These are phyloP conservation scores for Ustilago shanxiensis DNA, from an alignment of 1,284 basidiomycete species.

Conservation along the genomic window DNA sequence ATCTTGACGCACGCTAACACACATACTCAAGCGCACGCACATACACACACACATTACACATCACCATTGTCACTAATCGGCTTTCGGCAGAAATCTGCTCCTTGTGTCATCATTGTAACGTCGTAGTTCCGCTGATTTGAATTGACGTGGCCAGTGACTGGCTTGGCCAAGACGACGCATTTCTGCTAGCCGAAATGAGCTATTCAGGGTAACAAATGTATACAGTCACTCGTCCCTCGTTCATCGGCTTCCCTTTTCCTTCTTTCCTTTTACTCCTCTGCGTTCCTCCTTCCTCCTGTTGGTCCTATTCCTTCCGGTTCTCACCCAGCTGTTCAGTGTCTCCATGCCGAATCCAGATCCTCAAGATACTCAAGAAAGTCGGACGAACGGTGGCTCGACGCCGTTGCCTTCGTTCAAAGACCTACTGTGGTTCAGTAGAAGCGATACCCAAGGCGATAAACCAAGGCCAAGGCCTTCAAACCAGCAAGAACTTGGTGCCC, in stretches of 20 bases:
- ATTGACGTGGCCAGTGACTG: neutral
- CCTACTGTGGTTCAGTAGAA: slow-evolving; percentile 19
- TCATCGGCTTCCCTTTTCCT: neutral
- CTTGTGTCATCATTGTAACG: neutral
- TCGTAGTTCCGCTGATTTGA: neutral
- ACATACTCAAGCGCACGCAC: neutral
- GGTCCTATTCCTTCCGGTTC: neutral
- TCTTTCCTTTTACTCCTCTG: slow-evolving; percentile 1
- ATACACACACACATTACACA: neutral
- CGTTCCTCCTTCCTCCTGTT: neutral
- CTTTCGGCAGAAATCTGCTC: slow-evolving; percentile 8
- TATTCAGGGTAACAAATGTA: neutral
- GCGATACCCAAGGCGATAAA: neutral
- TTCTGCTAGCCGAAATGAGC: neutral
- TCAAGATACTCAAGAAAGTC: neutral
- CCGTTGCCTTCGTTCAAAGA: slow-evolving; percentile 34
- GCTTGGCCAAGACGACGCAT: no score
- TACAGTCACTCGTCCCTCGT: neutral
- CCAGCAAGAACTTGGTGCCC: neutral
- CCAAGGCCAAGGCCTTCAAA: neutral
- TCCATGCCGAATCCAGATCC: neutral
- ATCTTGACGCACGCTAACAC: slow-evolving; percentile 8
- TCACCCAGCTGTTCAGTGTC: neutral
- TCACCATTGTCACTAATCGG: slow-evolving; percentile 15
- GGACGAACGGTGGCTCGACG: neutral